Evolutionary conservation across 164 flowering plant genomes (phyloP).

Genomic region (Vitis cinerea): DNA sequence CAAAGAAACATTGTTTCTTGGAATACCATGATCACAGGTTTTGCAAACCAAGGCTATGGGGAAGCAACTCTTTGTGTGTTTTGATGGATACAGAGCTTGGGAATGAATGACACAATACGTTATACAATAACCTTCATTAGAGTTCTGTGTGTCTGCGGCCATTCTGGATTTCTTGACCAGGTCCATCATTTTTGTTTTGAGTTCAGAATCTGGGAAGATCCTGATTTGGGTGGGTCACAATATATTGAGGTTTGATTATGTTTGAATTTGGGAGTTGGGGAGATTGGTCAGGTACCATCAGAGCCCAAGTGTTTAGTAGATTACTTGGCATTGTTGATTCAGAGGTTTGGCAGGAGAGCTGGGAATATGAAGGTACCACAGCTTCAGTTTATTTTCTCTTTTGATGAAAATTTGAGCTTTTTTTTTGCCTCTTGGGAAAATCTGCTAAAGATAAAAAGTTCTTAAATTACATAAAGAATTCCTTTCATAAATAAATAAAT

Average conservation of each 20-base stretch:
- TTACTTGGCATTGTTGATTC: conserved; percentile 66
- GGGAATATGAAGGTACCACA: conserved; percentile 89
- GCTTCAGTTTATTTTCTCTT: neutral
- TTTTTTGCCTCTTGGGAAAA: too few relatives aligned
- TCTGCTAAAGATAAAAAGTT: too few relatives aligned
- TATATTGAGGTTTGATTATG: conserved; percentile 81
- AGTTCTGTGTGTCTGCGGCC: conserved; percentile 56
- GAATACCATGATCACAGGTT: conserved; percentile 53
- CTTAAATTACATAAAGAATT: too few relatives aligned
- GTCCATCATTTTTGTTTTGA: conserved; percentile 31
- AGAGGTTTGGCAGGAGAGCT: conserved; percentile 92
- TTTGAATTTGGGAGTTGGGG: conserved; percentile 70
- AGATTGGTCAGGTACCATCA: conserved; percentile 62
- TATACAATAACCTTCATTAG: conserved; percentile 50
- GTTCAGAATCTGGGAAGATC: conserved; percentile 25
- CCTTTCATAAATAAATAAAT: too few relatives aligned
- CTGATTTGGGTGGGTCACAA: conserved; percentile 98
- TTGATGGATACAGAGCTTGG: conserved; percentile 29
- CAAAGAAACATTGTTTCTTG: conserved; percentile 41
- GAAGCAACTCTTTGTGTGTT: conserved; percentile 42
- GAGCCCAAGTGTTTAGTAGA: conserved; percentile 80
- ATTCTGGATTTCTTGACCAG: conserved; percentile 44
- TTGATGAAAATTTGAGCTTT: neutral
- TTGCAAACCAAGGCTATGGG: conserved; percentile 48
- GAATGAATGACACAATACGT: conserved; percentile 23